Conservation (phyloP, 441 rosid species). For the Gossypium lobatum region DNA sequence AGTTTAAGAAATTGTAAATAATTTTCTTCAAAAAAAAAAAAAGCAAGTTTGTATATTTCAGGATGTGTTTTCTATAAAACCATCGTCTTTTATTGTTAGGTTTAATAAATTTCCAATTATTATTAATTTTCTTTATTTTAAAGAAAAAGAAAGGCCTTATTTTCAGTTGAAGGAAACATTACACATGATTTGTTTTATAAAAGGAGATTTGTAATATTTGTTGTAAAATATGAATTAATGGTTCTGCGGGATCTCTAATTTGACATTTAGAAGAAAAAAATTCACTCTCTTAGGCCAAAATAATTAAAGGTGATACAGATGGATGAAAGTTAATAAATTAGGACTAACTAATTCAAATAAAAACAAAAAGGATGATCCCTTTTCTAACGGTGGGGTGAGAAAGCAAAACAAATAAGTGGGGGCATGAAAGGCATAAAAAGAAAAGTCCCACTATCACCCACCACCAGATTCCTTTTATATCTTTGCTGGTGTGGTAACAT, state of each 20-base stretch:
- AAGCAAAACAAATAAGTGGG: slow-evolving; percentile 18
- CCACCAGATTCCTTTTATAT: slow-evolving; percentile 32
- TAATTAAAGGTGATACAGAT: too few relatives aligned
- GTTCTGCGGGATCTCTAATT: too few relatives aligned
- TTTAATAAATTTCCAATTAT: not conserved
- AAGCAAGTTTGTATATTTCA: not conserved
- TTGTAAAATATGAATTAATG: too few relatives aligned
- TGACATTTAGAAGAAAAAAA: too few relatives aligned
- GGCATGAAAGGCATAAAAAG: slow-evolving; percentile 66
- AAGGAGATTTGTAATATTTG: too few relatives aligned
- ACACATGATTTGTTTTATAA: not conserved
- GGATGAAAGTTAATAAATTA: too few relatives aligned
- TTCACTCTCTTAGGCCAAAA: too few relatives aligned
- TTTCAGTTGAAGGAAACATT: not conserved
- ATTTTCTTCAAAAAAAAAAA: not conserved
- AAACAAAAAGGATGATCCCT: not conserved
- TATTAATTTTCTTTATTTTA: not conserved
- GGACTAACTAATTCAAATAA: not conserved
- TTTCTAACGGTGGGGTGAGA: not conserved
- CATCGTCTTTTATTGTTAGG: not conserved
- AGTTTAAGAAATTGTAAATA: not conserved
- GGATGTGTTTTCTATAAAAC: not conserved
- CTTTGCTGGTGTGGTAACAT: slow-evolving; percentile 7
- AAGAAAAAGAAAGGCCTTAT: not conserved
- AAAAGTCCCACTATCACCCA: slow-evolving; percentile 41